These are phyloP conservation scores for Nasturtium officinale DNA, from an alignment of 345 rosid species.

Conservation along the genomic window DNA sequence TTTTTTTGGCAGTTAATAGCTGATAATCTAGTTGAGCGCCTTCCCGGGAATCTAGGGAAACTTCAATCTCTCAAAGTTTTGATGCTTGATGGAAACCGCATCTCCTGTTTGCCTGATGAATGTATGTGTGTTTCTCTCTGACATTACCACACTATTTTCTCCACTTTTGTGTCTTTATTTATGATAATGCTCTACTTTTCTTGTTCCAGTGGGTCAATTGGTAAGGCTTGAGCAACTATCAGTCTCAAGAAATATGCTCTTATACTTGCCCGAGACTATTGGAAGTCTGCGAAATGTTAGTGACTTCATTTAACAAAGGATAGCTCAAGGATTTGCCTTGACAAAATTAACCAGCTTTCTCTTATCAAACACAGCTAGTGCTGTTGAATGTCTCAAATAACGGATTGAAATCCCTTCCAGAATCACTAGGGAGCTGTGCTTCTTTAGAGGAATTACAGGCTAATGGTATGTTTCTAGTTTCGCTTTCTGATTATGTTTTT, in stretches of 20 bases:
- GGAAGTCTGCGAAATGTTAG: slow-evolving; percentile 96
- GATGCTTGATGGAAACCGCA: slow-evolving; percentile 82
- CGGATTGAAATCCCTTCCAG: slow-evolving; percentile 88
- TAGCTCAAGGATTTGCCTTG: slow-evolving; percentile 19
- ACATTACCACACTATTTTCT: slow-evolving; percentile 10
- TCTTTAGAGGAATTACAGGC: slow-evolving; percentile 94
- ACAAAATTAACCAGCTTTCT: background rate
- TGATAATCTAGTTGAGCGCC: slow-evolving; percentile 65
- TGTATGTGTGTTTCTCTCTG: slow-evolving; percentile 70
- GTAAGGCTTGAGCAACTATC: slow-evolving; percentile 86
- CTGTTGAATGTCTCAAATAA: slow-evolving; percentile 87
- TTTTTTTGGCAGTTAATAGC: slow-evolving; percentile 70
- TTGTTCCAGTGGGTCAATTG: slow-evolving; percentile 82
- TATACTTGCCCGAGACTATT: slow-evolving; percentile 80
- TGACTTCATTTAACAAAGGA: slow-evolving; percentile 29
- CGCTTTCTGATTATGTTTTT: background rate
- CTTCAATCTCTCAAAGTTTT: slow-evolving; percentile 83
- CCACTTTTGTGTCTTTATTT: background rate
- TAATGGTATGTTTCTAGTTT: slow-evolving; percentile 58
- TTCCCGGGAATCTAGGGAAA: slow-evolving; percentile 82
- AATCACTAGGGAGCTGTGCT: slow-evolving; percentile 92
- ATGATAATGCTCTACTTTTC: background rate
- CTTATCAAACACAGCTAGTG: slow-evolving; percentile 61
- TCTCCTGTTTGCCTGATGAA: slow-evolving; percentile 89
- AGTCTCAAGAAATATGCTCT: slow-evolving; percentile 70